Evolutionary conservation across 1,284 basidiomycete species (phyloP).

Genomic region (Tetrapyrgos nigripes): DNA sequence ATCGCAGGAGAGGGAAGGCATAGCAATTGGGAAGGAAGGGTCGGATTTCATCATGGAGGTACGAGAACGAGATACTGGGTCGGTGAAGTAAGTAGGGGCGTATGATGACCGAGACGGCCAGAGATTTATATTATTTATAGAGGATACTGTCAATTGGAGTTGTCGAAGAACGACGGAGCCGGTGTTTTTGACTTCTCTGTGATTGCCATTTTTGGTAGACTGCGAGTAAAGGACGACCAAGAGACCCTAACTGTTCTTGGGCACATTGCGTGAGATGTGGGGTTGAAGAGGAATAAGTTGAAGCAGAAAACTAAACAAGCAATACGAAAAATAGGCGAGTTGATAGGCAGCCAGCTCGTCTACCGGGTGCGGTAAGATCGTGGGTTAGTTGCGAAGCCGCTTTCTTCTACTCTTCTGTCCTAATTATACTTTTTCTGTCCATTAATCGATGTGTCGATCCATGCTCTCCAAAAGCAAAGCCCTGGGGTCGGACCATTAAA

Average conservation of each 20-base stretch:
- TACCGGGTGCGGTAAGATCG: not conserved
- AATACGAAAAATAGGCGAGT: not conserved
- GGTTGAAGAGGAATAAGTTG: not conserved
- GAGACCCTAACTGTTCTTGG: not conserved
- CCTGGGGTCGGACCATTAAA: not conserved
- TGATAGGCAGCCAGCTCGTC: not conserved
- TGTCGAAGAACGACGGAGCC: not conserved
- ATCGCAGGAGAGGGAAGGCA: not conserved
- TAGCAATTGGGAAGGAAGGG: not conserved
- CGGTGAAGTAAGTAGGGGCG: not conserved
- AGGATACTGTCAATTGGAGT: slow-evolving; percentile 9
- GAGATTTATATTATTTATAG: not conserved
- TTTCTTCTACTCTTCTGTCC: not conserved
- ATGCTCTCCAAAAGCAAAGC: not conserved
- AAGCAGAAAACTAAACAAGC: not conserved
- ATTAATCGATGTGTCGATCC: not conserved
- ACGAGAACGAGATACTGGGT: not conserved
- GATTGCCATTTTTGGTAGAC: not conserved
- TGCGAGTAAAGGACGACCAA: not conserved
- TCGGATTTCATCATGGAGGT: not conserved
- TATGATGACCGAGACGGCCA: not conserved
- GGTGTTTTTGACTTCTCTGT: not conserved
- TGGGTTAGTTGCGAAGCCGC: no score
- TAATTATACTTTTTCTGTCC: not conserved
- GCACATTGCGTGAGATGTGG: not conserved